Base-by-base conservation (phyloP, 1,139 yeast genomes). In the Debaryomyces singareniensis region DNA sequence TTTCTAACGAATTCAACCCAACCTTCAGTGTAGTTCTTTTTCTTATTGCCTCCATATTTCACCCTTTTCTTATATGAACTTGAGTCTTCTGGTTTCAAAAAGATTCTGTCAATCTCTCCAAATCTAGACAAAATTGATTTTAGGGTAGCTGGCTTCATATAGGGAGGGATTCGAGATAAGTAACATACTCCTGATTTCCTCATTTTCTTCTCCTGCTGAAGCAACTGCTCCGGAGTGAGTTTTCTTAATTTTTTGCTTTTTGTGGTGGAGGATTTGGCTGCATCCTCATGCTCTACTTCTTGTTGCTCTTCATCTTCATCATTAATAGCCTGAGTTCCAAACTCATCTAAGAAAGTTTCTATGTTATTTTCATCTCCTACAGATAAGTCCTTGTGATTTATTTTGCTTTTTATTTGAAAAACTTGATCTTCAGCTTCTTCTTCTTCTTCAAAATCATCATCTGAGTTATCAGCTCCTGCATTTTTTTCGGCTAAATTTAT, bases 1-100 rank as follows among this genome's bases (percentile, higher is more conserved):
- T 91, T 91, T 47, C 76, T 74, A 12, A 71, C 61, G 57, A 85
- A 93, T 56, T 91, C 99, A 5, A 85, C 93, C 99, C 99, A 91
- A 5, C 98, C 99, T 62, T 93, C 98, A 12, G 83, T 84, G 50
- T 74, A 93, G 55, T 74, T 81, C 49, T 72, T 72, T 59, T 89
- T 89, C 57, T 86, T 87, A 55, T 91, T 93, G n/a, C 98, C 98
- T 11, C 97, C 97, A 40, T 76, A 74, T 44, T 82, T 83, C 12
- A 84, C 78, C 46, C 98, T 65, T 33, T 71, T 70, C 29, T 74
- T 75, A 45, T 86, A 69, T 7, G 67, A 66, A 16, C 71, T 62
- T 6, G 78, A 69, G 40, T 82, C 86, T 55, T 91, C 99, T 5
- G 95, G 95, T 41, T 86, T 83, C 39, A 93, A 61, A 51, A 83